Base-by-base conservation (phyloP, 1,139 yeast genomes). In the Zygosaccharomyces pseudobailii region DNA sequence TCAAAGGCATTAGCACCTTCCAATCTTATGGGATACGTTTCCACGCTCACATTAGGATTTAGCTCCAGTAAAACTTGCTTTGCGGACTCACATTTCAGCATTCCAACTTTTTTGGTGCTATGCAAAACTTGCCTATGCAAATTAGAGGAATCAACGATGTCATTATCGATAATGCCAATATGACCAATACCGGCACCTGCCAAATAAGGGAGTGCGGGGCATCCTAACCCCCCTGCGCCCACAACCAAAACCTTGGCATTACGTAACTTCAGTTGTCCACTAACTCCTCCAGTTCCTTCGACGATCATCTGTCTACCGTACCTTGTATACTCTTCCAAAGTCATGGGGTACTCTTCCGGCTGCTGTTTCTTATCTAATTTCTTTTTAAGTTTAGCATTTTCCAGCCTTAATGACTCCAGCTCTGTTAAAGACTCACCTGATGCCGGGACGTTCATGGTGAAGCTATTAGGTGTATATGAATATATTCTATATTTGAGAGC, bases 151-250 rank as follows among this genome's bases (percentile, higher is more conserved):
- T 90, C 97, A 0, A 94, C 97, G 0, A 67, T 64, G 66, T 94
- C 99, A 58, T 82, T 79, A 67, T 94, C 99, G 1, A 89, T 83
- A 17, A 94, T 85, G 4, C 97, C 97, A 24, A 92, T 73, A 2
- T 70, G 67, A 1, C 97, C 97, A 3, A 92, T 71, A 2, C 99
- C 98, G 0, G 96, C 86, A 0, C 95, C 96, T 0, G 84, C 82
- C 3, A 94, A 69, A 61, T 94, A 94, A 34, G 87, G 75, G 42
- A 92, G 67, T 0, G 95, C 95, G 0, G 98, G 97, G 55, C 95
- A 85, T 0, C 98, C 98, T 8, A 94, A 73, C 0, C 99, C 99
- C 8, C 98, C 99, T 0, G 97, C 97, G 1, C 99, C 99, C 6
- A 94, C 75, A 0, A 94, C 92, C 28, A 92, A 68, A 0, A 89